phyloP scores from a whole-genome alignment of 305 asterid species.

The Solanum hybrid region DNA sequence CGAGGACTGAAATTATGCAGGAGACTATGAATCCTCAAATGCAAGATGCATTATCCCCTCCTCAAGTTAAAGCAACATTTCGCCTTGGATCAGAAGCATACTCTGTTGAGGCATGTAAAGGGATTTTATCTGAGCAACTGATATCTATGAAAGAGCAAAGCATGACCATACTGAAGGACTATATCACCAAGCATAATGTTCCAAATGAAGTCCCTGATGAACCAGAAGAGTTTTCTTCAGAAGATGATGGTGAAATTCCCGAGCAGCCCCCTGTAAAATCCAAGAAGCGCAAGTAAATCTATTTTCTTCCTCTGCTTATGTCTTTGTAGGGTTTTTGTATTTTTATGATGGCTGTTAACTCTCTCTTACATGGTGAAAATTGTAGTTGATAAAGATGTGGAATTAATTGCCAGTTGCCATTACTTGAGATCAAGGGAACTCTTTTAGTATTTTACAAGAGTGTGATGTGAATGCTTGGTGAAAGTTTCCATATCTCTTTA shows the following conservation, averaged over 20 bases:
- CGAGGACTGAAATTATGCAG: conserved; percentile 15
- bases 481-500: neutral
- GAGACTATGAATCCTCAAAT: conserved; percentile 41
- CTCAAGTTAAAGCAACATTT: conserved; percentile 52
- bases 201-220: conserved; percentile 82
- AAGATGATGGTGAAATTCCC: conserved; percentile 42
- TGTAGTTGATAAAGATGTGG: conserved; percentile 1
- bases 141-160: conserved; percentile 65
- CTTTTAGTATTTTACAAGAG: neutral
- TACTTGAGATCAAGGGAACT: neutral
- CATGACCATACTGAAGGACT: conserved; percentile 74
- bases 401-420: neutral
- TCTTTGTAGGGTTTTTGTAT: neutral
- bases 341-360: neutral
- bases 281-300: conserved; percentile 46
- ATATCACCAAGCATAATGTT: conserved; percentile 65
- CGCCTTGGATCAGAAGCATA: conserved; percentile 71
- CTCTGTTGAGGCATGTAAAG: conserved; percentile 39
- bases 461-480: neutral
- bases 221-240: conserved; percentile 64
- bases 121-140: conserved; percentile 68
- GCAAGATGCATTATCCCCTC: conserved; percentile 12
- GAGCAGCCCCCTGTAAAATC: conserved; percentile 53
- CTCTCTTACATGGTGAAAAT: neutral
- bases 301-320: neutral